phyloP scores from a whole-genome alignment of 192 early-diverging fungal species.

The Linnemannia zychae region DNA sequence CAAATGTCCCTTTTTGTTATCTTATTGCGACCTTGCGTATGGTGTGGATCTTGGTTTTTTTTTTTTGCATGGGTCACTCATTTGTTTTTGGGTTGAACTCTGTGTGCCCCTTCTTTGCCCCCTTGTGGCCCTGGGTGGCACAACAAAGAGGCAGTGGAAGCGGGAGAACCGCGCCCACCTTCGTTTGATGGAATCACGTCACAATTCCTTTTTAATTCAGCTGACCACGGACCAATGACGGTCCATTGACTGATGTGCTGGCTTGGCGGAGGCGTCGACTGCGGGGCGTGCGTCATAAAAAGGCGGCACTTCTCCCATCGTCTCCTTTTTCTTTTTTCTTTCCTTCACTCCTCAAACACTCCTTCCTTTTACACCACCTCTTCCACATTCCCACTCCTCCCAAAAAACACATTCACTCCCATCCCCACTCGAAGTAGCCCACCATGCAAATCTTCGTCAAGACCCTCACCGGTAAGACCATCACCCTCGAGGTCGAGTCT shows the following conservation, averaged over 20 bases:
- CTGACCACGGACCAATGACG: slow-evolving; percentile 17
- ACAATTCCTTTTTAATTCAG: not conserved
- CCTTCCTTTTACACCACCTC: slow-evolving; percentile 5
- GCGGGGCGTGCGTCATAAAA: slow-evolving; percentile 4
- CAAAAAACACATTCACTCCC: slow-evolving; percentile 4
- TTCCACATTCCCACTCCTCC: not conserved
- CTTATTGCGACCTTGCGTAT: not conserved
- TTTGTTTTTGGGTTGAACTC: not conserved
- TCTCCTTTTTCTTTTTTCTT: slow-evolving; percentile 14
- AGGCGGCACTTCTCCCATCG: not conserved
- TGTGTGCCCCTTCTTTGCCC: not conserved
- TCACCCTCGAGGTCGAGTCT: slow-evolving; percentile 81
- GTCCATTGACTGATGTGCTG: not conserved
- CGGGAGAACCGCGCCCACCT: not conserved
- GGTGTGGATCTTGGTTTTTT: not conserved
- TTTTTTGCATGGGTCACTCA: not conserved
- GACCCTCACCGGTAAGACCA: slow-evolving; percentile 84
- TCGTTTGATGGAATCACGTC: not conserved
- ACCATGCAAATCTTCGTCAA: slow-evolving; percentile 84
- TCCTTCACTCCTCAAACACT: not conserved
- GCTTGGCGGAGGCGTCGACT: slow-evolving; percentile 3
- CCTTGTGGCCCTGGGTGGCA: not conserved
- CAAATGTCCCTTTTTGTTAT: not conserved
- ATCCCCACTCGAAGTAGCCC: not conserved
- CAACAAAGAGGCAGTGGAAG: not conserved